These are phyloP conservation scores for Penicillium coffeae DNA, from an alignment of 495 filamentous ascomycete genomes.

Conservation along the genomic window DNA sequence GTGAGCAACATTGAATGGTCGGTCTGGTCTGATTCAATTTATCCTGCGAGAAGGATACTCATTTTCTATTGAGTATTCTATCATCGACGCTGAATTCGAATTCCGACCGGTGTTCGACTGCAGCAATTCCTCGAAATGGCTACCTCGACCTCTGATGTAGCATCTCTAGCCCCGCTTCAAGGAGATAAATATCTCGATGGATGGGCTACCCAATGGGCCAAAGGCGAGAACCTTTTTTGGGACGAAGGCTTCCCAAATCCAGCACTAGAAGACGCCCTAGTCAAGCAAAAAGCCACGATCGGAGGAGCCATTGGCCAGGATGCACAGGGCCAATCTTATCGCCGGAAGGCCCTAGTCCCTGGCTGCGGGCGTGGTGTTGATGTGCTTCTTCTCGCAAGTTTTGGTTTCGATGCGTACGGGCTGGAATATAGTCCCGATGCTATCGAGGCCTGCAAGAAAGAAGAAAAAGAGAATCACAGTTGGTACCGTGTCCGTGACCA, in stretches of 20 bases:
- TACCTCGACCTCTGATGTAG: slow-evolving; percentile 18
- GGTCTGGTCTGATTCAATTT: not conserved
- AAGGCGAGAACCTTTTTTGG: slow-evolving; percentile 61
- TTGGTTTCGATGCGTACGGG: slow-evolving; percentile 71
- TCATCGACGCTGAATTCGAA: not conserved
- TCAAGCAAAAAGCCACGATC: slow-evolving; percentile 42
- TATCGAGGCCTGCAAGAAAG: slow-evolving; percentile 49
- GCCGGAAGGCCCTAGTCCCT: slow-evolving; percentile 56
- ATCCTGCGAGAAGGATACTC: not conserved
- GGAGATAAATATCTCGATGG: slow-evolving; percentile 32
- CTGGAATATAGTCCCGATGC: slow-evolving; percentile 62
- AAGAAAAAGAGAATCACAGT: slow-evolving; percentile 32
- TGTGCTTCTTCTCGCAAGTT: slow-evolving; percentile 63
- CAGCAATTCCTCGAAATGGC: slow-evolving; percentile 13
- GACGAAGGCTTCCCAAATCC: slow-evolving; percentile 62
- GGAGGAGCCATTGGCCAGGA: slow-evolving; percentile 33
- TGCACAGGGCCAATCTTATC: slow-evolving; percentile 17
- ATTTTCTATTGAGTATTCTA: not conserved
- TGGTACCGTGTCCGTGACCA: slow-evolving; percentile 47
- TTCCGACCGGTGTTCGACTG: not conserved
- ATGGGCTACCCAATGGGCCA: slow-evolving; percentile 64
- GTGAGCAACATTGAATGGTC: slow-evolving; percentile 6
- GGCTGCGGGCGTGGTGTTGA: slow-evolving; percentile 79
- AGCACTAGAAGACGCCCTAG: slow-evolving; percentile 62
- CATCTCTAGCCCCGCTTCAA: slow-evolving; percentile 26